Percentiles rank a stretch among this genome's conserved stretches.
Evolutionary conservation across 805 yeast genomes (phyloP).

Genomic region (Cyberlindnera maritima): DNA sequence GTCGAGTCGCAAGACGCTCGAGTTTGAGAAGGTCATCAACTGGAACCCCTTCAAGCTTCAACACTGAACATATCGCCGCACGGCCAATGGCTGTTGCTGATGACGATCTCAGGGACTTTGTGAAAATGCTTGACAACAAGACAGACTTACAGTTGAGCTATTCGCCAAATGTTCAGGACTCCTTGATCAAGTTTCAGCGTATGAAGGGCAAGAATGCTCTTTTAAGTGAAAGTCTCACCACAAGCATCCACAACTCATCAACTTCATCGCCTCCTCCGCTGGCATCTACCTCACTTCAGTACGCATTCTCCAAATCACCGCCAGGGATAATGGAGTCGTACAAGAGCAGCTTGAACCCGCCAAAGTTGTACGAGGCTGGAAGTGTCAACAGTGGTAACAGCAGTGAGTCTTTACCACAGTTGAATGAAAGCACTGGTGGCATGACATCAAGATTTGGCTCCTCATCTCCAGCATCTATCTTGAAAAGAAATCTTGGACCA

Average conservation of each 20-base stretch:
- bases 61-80: constrained; percentile 14
- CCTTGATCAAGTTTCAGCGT: constrained; percentile 49
- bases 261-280: constrained; percentile 25
- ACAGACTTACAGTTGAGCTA: constrained; percentile 42
- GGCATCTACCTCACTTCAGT: background rate
- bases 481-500: constrained; percentile 25
- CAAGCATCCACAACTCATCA: constrained; percentile 36
- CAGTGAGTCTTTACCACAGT: constrained; percentile 20
- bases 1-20: constrained; percentile 58
- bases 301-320: constrained; percentile 10
- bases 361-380: constrained; percentile 27
- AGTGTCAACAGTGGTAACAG: constrained; percentile 15
- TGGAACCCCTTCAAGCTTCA: constrained; percentile 31
- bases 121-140: constrained; percentile 65
- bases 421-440: constrained; percentile 12
- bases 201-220: constrained; percentile 53
- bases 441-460: constrained; percentile 18
- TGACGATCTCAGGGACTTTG: constrained; percentile 68
- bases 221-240: constrained; percentile 52
- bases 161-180: constrained; percentile 38
- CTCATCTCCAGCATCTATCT: constrained; percentile 20
- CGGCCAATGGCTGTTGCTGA: constrained; percentile 28
- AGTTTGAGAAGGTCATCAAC: constrained; percentile 35
- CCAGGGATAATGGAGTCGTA: constrained; percentile 11
- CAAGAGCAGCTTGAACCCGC: constrained; percentile 27